Base-by-base conservation (phyloP, 768 basidiomycete species). In the Mrakia gelida region DNA sequence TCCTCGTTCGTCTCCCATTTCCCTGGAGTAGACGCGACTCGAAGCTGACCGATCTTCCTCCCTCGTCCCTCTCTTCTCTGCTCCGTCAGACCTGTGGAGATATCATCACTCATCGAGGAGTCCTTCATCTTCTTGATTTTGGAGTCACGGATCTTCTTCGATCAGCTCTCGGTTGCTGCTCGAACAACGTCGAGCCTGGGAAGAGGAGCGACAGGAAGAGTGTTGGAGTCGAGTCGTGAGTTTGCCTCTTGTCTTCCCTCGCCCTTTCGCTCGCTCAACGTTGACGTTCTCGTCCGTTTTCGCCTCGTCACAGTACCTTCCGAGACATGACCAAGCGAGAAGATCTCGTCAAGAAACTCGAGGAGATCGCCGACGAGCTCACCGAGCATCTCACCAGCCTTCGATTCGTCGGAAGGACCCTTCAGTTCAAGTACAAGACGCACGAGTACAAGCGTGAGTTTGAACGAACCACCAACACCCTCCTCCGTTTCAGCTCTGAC, bases 341-440 rank as follows among this genome's bases (percentile, higher is more conserved):
- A 1, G 88, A 88, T 77, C 92, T 97, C 26, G 82, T 95, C 45
- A 85, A 87, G 21, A 94, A 92, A 83, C 88, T 99, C 0, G 88
- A 92, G 32, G 90, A 92, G 75, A 89, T 97, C 52, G 91, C 94
- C 0, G 88, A 87, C 2, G 92, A 94, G 81, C 88, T 99, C 18
- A 92, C 90, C 81, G 87, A 88, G 62, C 95, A 97, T 82, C 90
- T 98, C 89, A 85, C 87, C 38, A 84, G 87, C n/a, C 87, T 87
- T 65, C 91, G 92, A 43, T 99, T 94, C 90, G 88, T 90, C 10
- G 96, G 94, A 11, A 89, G 91, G 80, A 97, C 94, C 0, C 87
- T 98, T 45, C 96, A 93, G 0, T 87, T 75, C 52, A 97, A 96
- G 83, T 95, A 91, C 84, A 99, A 99, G 85, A 88, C 93, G 49